These are phyloP conservation scores for Xylariaceae sp. DNA, from an alignment of 2,329 filamentous ascomycete genomes.

Conservation along the genomic window DNA sequence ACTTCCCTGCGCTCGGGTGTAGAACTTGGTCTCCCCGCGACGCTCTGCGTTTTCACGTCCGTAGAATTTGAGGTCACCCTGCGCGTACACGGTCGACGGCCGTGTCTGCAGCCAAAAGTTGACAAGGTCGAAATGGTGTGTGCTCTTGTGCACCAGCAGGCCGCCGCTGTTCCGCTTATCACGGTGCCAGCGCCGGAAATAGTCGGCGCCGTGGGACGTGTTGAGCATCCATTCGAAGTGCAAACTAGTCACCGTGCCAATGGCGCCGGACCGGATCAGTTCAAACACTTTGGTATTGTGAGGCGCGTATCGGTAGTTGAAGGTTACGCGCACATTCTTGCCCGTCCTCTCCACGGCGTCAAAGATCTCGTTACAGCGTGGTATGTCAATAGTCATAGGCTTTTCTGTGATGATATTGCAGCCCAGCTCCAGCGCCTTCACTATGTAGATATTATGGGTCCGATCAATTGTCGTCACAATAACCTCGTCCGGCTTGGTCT, in stretches of 20 bases:
- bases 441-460: conserved; percentile 65
- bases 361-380: conserved; percentile 60
- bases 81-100: conserved; percentile 62
- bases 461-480: conserved; percentile 69
- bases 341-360: conserved; percentile 57
- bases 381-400: conserved; percentile 67
- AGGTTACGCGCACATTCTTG: conserved; percentile 60
- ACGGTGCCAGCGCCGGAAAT: conserved; percentile 68
- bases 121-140: conserved; percentile 68
- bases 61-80: conserved; percentile 65
- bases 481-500: conserved; percentile 63
- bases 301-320: conserved; percentile 71
- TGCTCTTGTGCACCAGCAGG: conserved; percentile 66
- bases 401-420: conserved; percentile 69
- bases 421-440: conserved; percentile 63
- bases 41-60: conserved; percentile 65
- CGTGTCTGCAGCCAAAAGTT: conserved; percentile 66
- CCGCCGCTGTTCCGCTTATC: conserved; percentile 66
- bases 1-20: conserved; percentile 53
- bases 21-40: conserved; percentile 58
- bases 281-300: conserved; percentile 67
- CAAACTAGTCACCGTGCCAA: conserved; percentile 62
- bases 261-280: conserved; percentile 58
- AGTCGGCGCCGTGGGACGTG: conserved; percentile 66
- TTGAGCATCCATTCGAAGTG: conserved; percentile 71